Evolutionary conservation across 148 eudicot species (phyloP), one percentile per base, ranked within the genome.

Genomic region (Talinum fruticosum): DNA sequence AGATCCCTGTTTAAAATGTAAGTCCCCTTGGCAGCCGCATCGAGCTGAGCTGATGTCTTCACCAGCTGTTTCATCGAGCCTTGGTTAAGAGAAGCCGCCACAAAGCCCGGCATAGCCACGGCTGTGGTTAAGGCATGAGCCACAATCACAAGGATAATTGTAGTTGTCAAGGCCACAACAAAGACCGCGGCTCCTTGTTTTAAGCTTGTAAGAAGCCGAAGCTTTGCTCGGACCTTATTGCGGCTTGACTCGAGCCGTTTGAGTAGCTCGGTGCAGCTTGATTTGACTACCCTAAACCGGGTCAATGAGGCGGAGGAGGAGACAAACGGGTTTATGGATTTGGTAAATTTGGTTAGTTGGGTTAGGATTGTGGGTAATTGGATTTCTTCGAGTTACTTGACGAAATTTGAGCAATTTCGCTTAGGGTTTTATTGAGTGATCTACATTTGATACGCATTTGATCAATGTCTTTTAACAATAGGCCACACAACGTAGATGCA

Each of bases 21-120:
- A 1, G 93, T 86, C 75, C 99, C 99, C 78, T 96, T 96, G 7
- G 97, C 91, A 0, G 97, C 94, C 14, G 84, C 83, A 35, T 96
- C 93, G 16, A 96, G 89, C 66, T 91, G 97, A 82, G 90, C 90
- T 1, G 85, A 81, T 30, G 75, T 61, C 73, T 70, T 82, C n/a
- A 73, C 84, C 59, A 89, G 64, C 49, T 75, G 80, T 41, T 51
- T 83, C 0, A 70, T 74, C 10, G 90, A 90, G 78, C 53, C 69
- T 12, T 78, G 62, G 23, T 78, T 82, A 19, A 81, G 66, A 1
- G 91, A 82, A 65, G 81, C 87, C 6, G 57, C 89, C 10, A 67
- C 24, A 0, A 92, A 10, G 23, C 84, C 80, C 5, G 98, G 97
- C 19, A 85, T 82, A 13, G 96, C 97, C 65, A 92, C 82, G 10